phyloP scores from a whole-genome alignment of 225 moss, liverwort and hornwort genomes.

The Asterella californica region DNA sequence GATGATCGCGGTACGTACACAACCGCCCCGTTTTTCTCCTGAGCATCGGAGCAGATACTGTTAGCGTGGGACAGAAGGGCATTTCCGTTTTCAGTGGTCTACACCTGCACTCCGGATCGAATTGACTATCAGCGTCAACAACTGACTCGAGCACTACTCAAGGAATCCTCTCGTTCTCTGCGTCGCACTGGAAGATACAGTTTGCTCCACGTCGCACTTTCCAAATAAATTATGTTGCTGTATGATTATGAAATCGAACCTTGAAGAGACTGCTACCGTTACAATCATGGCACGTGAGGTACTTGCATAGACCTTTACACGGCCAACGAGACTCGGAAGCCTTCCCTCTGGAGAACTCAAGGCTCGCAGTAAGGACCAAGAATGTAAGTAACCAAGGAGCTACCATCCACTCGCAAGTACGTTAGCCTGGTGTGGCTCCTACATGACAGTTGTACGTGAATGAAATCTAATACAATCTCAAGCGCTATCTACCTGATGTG shows the following conservation, averaged over 20 bases:
- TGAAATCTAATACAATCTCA: not conserved
- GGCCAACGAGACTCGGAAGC: not conserved
- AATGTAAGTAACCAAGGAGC: slow-evolving; percentile 9
- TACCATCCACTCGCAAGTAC: not conserved
- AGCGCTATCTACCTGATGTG: not conserved
- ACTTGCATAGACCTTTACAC: not conserved
- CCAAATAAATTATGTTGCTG: not conserved
- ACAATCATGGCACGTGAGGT: not conserved
- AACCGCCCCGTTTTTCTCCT: too few species aligned
- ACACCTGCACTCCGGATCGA: too few species aligned
- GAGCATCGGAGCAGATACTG: too few species aligned
- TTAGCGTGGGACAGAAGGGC: too few species aligned
- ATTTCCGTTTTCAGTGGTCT: too few species aligned
- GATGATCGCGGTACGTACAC: too few species aligned
- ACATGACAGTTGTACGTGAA: slow-evolving; percentile 3
- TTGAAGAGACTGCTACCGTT: not conserved
- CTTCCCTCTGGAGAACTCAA: not conserved
- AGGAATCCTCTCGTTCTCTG: too few species aligned
- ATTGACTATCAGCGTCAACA: too few species aligned
- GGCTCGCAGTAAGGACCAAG: not conserved
- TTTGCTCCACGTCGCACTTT: too few species aligned
- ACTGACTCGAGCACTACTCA: too few species aligned
- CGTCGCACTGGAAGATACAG: too few species aligned
- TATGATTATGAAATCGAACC: not conserved
- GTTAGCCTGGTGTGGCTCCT: not conserved